Evolutionary conservation across 805 yeast genomes (phyloP).

Genomic region (Cyberlindnera mycetangii): DNA sequence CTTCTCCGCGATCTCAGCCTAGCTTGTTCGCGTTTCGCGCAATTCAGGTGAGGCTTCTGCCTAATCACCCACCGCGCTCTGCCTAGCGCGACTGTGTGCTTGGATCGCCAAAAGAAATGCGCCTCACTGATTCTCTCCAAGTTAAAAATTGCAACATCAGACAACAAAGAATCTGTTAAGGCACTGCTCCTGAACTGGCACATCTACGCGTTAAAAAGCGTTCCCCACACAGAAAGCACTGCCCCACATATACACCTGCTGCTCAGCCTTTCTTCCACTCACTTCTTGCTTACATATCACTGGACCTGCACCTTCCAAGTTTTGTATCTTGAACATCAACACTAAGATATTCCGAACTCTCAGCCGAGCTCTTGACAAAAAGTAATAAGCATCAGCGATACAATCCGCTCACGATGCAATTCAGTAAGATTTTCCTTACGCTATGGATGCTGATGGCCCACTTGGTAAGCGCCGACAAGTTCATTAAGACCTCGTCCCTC

Average conservation of each 20-base stretch:
- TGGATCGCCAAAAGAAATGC: neutral
- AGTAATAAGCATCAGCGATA: too few species aligned
- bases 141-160: neutral
- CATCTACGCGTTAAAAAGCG: neutral
- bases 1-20: neutral
- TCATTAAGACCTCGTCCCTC: conserved; percentile 59
- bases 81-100: neutral
- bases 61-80: neutral
- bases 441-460: conserved; percentile 11
- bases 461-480: conserved; percentile 11
- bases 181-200: neutral
- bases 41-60: neutral
- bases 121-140: neutral
- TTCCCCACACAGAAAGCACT: too few species aligned
- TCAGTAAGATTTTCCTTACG: conserved; percentile 7
- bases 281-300: too few species aligned
- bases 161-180: neutral
- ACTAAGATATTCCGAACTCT: too few species aligned
- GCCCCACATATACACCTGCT: too few species aligned
- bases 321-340: too few species aligned
- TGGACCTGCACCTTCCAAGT: too few species aligned
- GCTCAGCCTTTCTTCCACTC: too few species aligned
- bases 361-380: too few species aligned
- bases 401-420: conserved; percentile 8
- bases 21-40: neutral